Evolutionary conservation across 1,139 yeast species (phyloP).

Genomic region (Sugiyamaella xylanicola): DNA sequence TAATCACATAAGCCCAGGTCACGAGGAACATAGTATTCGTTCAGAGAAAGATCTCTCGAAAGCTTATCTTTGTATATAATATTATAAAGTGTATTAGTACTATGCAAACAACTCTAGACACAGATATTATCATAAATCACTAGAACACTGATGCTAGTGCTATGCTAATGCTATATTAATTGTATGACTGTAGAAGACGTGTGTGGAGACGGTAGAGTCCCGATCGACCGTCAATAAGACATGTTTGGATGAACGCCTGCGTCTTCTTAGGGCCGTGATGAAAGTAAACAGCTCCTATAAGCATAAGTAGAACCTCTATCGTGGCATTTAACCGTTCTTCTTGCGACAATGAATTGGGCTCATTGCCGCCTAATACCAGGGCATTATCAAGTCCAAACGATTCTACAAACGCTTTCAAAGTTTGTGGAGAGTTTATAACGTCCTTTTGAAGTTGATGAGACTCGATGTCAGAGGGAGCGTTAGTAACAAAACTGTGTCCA

Average conservation of each 20-base stretch:
- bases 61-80: no score
- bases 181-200: not conserved
- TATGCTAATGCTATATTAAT: not conserved
- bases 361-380: not conserved
- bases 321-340: constrained; percentile 9
- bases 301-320: constrained; percentile 14
- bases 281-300: constrained; percentile 20
- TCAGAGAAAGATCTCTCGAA: no score
- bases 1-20: no score
- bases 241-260: constrained; percentile 12
- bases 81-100: no score
- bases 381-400: constrained; percentile 18
- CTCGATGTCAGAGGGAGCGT: not conserved
- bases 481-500: constrained; percentile 14
- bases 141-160: no score
- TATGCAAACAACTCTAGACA: no score
- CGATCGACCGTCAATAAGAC: constrained; percentile 17
- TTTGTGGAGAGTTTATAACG: not conserved
- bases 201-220: constrained; percentile 18
- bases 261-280: constrained; percentile 17
- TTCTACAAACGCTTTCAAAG: constrained; percentile 15
- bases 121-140: no score
- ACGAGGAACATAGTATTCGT: no score
- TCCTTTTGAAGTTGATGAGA: not conserved
- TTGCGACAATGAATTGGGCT: not conserved